Base-by-base conservation (phyloP, 306 rosid genomes). In the Cucurbita maxima region DNA sequence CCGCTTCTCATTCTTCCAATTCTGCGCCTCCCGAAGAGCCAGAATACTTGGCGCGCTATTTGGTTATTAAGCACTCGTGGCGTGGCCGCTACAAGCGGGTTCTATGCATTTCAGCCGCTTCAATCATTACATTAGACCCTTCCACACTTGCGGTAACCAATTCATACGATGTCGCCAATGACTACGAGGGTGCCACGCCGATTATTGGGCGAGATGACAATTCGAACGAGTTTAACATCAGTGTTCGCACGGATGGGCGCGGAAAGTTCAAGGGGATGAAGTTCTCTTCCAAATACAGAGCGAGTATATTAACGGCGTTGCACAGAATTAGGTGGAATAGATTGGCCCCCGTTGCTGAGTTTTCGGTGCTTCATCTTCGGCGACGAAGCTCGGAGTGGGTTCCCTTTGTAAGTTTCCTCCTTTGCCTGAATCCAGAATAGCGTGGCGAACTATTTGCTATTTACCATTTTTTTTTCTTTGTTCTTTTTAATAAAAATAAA, bases 1-100 rank as follows among this genome's bases (percentile, higher is more conserved):
- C 81, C 30, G 43, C 44, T 59, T 11, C 81, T 72, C 66, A 78
- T 45, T 72, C 56, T 15, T 18, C 80, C 53, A 83, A 56, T 52
- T 51, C 77, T 4, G 77, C 79, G 34, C 85, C 89, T 6, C 60
- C 79, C 37, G 99, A 95, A 72, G 99, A 95, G 83, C 89, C 85
- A 0, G 99, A 95, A 87, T 95, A 95, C 83, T 70, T 95, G 78
- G 97, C 96, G 4, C 87, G 99, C 10, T 91, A 95, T 77, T 11
- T 86, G 72, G 96, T 89, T 34, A 72, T 91, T 52, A 95, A 95
- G 79, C 99, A 95, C 91, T 95, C 99, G 0, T 95, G 99, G 99
- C 96, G 97, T 4, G 99, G 99, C 57, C 97, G 99, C 19, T 95
- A 95, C 85, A 95, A 91, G 86, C 86, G 99, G 70, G 88, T 91